phyloP scores from a whole-genome alignment of 2,329 filamentous ascomycete genomes.

The Zymoseptoria crescenta region DNA sequence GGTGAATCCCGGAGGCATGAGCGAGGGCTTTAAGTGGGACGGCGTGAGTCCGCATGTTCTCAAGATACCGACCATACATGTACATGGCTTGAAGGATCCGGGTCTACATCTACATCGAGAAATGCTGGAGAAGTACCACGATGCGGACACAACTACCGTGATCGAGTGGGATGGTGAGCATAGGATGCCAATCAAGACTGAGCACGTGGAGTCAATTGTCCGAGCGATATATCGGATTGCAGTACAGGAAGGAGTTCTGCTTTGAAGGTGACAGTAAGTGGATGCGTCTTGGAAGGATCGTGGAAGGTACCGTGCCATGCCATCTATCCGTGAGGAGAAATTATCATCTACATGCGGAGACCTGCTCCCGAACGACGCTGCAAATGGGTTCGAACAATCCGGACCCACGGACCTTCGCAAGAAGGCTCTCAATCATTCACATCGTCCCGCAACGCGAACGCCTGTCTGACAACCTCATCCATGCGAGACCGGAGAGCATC shows the following conservation, averaged over 20 bases:
- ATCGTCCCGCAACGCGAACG: constrained; percentile 71
- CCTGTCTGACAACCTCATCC: constrained; percentile 66
- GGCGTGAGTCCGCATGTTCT: constrained; percentile 43
- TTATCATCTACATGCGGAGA: neutral
- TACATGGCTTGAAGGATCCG: constrained; percentile 56
- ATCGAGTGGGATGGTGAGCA: constrained; percentile 70
- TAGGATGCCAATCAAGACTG: constrained; percentile 59
- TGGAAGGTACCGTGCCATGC: neutral
- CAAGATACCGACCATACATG: constrained; percentile 56
- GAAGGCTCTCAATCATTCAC: constrained; percentile 43
- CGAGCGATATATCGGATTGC: constrained; percentile 47
- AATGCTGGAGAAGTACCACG: constrained; percentile 53
- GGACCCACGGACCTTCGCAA: neutral
- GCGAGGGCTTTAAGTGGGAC: constrained; percentile 38
- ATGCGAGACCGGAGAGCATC: constrained; percentile 66
- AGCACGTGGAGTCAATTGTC: constrained; percentile 54
- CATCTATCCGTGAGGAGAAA: neutral
- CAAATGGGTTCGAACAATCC: neutral
- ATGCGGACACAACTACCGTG: constrained; percentile 45
- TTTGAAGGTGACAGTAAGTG: constrained; percentile 1
- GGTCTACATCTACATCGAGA: constrained; percentile 52
- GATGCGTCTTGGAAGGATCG: neutral
- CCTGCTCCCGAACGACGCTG: neutral
- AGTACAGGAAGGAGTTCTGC: constrained; percentile 38
- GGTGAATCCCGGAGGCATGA: constrained; percentile 36